Conservation (phyloP, 1,139 yeast species). For the Nadsonia commutata region DNA sequence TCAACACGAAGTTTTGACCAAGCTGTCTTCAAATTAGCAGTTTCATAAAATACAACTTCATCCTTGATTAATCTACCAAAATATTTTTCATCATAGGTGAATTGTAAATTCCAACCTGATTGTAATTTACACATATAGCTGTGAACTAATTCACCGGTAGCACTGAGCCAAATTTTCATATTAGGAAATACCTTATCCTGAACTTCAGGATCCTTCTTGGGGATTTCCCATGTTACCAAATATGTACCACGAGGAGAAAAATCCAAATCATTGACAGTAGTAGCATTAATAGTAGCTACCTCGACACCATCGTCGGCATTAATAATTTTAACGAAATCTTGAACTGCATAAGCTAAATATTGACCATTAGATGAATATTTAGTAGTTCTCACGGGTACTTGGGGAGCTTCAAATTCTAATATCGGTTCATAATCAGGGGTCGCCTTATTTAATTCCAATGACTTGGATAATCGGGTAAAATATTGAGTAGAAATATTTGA, state of each 20-base stretch:
- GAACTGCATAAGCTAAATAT: slow-evolving; percentile 34
- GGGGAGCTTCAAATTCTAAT: slow-evolving; percentile 17
- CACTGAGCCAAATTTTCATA: slow-evolving; percentile 53
- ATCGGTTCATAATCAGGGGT: slow-evolving; percentile 27
- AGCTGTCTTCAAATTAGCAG: slow-evolving; percentile 40
- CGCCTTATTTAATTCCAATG: slow-evolving; percentile 44
- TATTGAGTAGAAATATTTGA: too few relatives aligned
- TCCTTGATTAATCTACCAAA: slow-evolving; percentile 43
- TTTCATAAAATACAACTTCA: slow-evolving; percentile 61
- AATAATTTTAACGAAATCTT: slow-evolving; percentile 37
- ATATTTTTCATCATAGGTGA: slow-evolving; percentile 60
- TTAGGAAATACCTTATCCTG: slow-evolving; percentile 60
- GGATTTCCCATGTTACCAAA: slow-evolving; percentile 84
- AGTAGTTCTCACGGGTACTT: slow-evolving; percentile 23
- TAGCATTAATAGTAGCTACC: slow-evolving; percentile 32
- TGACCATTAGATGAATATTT: slow-evolving; percentile 34
- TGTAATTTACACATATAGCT: slow-evolving; percentile 73
- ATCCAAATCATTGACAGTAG: slow-evolving; percentile 64
- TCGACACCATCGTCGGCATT: slow-evolving; percentile 38
- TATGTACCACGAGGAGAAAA: slow-evolving; percentile 84
- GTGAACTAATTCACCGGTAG: slow-evolving; percentile 35
- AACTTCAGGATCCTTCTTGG: slow-evolving; percentile 36
- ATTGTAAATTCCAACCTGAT: slow-evolving; percentile 85
- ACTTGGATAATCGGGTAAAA: slow-evolving; percentile 38
- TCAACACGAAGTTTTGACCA: slow-evolving; percentile 49